phyloP scores from a whole-genome alignment of 306 rosid species.

The Castanopsis chinensis region DNA sequence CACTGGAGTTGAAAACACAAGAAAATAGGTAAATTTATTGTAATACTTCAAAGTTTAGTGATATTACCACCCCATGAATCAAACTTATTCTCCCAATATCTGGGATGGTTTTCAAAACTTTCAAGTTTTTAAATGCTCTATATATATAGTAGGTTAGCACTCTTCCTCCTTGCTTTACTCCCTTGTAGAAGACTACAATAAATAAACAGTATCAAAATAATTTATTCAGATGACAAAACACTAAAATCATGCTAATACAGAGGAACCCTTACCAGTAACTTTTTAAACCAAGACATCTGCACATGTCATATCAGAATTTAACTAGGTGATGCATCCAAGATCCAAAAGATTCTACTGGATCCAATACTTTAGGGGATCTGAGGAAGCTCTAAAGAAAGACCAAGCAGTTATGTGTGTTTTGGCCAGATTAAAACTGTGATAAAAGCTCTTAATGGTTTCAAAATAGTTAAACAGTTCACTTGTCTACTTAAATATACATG shows the following conservation, averaged over 20 bases:
- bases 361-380: neutral
- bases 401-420: neutral
- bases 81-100: too few species aligned
- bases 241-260: neutral
- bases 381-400: neutral
- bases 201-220: too few species aligned
- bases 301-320: neutral
- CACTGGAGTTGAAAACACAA: too few species aligned
- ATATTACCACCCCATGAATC: too few species aligned
- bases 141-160: too few species aligned
- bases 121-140: too few species aligned
- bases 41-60: too few species aligned
- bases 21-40: too few species aligned
- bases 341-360: neutral
- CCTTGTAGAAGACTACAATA: too few species aligned
- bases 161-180: too few species aligned
- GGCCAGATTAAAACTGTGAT: neutral
- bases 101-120: too few species aligned
- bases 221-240: neutral
- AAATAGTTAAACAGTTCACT: neutral
- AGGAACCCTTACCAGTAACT: neutral
- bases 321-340: neutral
- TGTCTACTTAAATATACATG: neutral
- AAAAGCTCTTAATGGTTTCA: neutral
- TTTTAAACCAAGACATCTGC: neutral